These are phyloP conservation scores for Aureobasidium mangrovei DNA, from an alignment of 2,329 filamentous ascomycete genomes.

Conservation along the genomic window DNA sequence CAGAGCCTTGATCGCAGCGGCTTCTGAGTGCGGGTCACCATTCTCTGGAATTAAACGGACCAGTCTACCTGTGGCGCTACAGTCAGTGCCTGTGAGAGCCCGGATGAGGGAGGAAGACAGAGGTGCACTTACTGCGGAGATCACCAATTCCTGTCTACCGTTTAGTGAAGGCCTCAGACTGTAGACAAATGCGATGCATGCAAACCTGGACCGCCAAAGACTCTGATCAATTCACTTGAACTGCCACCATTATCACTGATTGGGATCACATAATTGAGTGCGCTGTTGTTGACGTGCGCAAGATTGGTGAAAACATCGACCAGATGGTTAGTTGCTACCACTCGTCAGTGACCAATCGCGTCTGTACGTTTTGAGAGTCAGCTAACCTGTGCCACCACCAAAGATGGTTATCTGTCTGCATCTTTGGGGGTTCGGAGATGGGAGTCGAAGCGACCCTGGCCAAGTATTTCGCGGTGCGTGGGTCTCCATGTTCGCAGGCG, in stretches of 20 bases:
- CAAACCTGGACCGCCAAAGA: constrained; percentile 84
- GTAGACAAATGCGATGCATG: neutral
- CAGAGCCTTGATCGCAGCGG: constrained; percentile 65
- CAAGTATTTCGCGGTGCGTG: constrained; percentile 4
- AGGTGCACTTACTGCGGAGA: constrained; percentile 53
- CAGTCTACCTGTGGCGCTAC: constrained; percentile 51
- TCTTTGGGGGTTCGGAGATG: constrained; percentile 19
- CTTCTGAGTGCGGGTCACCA: constrained; percentile 50
- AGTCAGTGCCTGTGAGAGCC: neutral
- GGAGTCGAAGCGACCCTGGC: constrained; percentile 15
- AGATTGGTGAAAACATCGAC: constrained; percentile 75
- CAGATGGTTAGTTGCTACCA: constrained; percentile 71
- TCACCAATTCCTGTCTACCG: constrained; percentile 54
- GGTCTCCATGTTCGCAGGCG: neutral
- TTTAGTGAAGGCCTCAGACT: neutral
- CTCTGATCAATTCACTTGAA: constrained; percentile 84
- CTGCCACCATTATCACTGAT: constrained; percentile 95
- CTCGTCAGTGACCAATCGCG: no score
- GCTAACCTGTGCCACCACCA: constrained; percentile 62
- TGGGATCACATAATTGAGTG: constrained; percentile 78
- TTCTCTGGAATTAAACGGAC: constrained; percentile 77
- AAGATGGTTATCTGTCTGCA: constrained; percentile 67
- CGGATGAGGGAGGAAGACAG: neutral
- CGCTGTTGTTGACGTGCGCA: constrained; percentile 53
- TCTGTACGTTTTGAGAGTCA: no score